A percentile compares a stretch with the other conserved stretches of the same genome.
These are phyloP conservation scores for Aureobasidium sp. DNA, from an alignment of 2,329 filamentous ascomycete genomes.

Conservation along the genomic window DNA sequence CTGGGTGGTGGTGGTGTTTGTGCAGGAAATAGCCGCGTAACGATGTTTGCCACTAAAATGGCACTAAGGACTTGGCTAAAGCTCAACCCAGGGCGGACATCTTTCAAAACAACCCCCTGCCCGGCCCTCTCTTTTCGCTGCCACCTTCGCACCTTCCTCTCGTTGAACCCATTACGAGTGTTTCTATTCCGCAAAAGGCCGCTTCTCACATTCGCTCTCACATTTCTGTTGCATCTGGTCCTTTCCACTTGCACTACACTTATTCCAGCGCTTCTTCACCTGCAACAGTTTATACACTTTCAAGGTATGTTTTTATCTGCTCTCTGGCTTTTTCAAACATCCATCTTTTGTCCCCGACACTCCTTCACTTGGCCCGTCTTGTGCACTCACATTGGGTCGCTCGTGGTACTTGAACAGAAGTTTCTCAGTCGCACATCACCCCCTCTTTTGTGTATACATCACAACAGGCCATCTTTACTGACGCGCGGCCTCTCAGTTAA, in stretches of 20 bases:
- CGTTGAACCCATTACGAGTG: neutral
- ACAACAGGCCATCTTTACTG: neutral
- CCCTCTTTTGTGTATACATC: neutral
- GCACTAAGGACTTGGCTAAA: constrained; percentile 8
- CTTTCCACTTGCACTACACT: constrained; percentile 9
- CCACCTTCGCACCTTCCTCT: constrained; percentile 12
- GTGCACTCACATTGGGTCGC: neutral
- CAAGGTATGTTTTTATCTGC: constrained; percentile 2
- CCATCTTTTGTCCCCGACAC: neutral
- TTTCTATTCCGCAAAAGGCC: neutral
- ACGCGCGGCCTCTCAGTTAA: constrained; percentile 8
- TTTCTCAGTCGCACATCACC: neutral
- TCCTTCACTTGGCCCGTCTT: neutral
- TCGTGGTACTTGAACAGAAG: too few relatives aligned
- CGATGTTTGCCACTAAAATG: constrained; percentile 9
- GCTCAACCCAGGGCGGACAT: constrained; percentile 1
- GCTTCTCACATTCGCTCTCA: constrained; percentile 10
- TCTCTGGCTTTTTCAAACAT: neutral
- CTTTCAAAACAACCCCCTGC: constrained; percentile 4
- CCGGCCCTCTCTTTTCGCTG: neutral
- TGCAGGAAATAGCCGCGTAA: constrained; percentile 10
- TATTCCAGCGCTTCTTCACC: constrained; percentile 11
- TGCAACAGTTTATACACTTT: constrained; percentile 12
- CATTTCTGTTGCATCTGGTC: constrained; percentile 10
- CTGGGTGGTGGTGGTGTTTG: constrained; percentile 1